Percentiles rank a stretch among this genome's conserved stretches.
Evolutionary conservation across 2,329 filamentous ascomycete species (phyloP).

Genomic region (Apiospora marii): DNA sequence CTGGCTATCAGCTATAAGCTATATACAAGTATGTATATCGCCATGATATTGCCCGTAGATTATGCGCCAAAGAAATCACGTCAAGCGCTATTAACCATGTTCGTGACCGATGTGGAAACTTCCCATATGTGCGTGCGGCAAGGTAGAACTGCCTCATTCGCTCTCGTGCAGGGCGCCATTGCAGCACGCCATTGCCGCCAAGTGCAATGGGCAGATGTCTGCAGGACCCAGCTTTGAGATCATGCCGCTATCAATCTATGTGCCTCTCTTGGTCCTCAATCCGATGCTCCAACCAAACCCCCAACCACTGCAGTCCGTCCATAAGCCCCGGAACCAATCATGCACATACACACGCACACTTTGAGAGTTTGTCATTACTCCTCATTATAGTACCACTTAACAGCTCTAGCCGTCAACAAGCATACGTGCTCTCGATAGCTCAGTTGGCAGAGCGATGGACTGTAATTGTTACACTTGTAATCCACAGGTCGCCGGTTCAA

Average conservation of each 20-base stretch:
- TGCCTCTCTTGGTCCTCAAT: neutral
- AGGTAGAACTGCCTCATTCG: neutral
- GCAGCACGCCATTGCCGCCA: slow-evolving; percentile 14
- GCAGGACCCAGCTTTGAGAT: neutral
- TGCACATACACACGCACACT: neutral
- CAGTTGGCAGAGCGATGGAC: slow-evolving; percentile 26
- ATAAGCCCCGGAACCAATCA: neutral
- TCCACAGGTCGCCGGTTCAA: slow-evolving; percentile 26
- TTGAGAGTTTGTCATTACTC: neutral
- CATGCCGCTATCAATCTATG: neutral
- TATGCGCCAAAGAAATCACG: neutral
- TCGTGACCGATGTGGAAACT: neutral
- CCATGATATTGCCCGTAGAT: neutral
- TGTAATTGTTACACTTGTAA: slow-evolving; percentile 24
- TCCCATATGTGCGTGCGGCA: neutral
- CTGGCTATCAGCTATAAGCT: neutral
- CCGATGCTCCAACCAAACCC: neutral
- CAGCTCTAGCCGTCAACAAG: neutral
- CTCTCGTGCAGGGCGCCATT: neutral
- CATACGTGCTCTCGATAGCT: slow-evolving; percentile 22
- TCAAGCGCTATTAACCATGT: neutral
- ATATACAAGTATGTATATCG: neutral
- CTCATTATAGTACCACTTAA: neutral
- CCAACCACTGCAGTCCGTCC: neutral
- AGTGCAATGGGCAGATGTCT: neutral